phyloP scores from a whole-genome alignment of 2,329 filamentous ascomycete species.

The Dendryphion nanum region DNA sequence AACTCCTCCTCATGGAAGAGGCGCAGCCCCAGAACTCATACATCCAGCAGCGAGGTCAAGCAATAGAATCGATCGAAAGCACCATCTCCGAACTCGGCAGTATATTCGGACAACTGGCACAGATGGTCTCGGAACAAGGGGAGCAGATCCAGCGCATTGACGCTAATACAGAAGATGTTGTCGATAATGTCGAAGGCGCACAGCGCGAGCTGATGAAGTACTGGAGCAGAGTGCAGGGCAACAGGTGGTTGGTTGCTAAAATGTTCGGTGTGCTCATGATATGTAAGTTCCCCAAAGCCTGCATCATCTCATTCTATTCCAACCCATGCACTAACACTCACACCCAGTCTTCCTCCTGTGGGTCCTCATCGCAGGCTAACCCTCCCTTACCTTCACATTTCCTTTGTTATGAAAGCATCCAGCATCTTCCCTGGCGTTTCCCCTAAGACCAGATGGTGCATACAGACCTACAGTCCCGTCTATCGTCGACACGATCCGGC shows the following conservation, averaged over 20 bases:
- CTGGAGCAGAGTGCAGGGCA: constrained; percentile 90
- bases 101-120: constrained; percentile 90
- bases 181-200: constrained; percentile 96
- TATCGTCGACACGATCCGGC: too few species aligned
- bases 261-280: constrained; percentile 93
- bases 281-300: constrained; percentile 50
- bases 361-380: constrained; percentile 63
- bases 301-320: constrained; percentile 4
- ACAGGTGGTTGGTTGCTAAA: constrained; percentile 87
- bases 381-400: too few species aligned
- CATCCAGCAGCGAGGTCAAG: constrained; percentile 89
- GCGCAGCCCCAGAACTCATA: constrained; percentile 83
- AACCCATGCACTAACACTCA: constrained; percentile 17
- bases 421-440: too few species aligned
- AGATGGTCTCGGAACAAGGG: constrained; percentile 96
- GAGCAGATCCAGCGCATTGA: constrained; percentile 98
- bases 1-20: constrained; percentile 85
- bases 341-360: constrained; percentile 53
- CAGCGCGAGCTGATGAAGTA: constrained; percentile 96
- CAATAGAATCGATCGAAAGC: constrained; percentile 93
- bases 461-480: too few species aligned
- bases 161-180: constrained; percentile 95
- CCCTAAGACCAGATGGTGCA: too few species aligned
- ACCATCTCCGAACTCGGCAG: constrained; percentile 90
- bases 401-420: too few species aligned